Conservation (phyloP, 345 rosid genomes). For the Arabidopsis arenosa region DNA sequence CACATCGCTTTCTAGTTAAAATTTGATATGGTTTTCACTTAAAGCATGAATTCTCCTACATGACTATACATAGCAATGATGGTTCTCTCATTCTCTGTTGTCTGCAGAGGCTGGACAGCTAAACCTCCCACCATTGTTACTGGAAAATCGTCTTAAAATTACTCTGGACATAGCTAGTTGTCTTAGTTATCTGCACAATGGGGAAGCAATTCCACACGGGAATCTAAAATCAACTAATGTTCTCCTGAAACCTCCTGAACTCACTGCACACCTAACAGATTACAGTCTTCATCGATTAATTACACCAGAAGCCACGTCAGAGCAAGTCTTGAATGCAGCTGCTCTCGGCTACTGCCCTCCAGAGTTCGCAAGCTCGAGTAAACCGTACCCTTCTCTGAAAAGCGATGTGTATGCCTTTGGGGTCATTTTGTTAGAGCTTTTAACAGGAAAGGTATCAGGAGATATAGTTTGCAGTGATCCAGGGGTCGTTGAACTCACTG, state of each 20-base stretch:
- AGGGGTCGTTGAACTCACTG: slow-evolving; percentile 76
- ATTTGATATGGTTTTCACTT: not conserved
- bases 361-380: slow-evolving; percentile 82
- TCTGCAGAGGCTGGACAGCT: slow-evolving; percentile 60
- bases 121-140: slow-evolving; percentile 62
- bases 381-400: slow-evolving; percentile 86
- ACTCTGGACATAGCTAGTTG: slow-evolving; percentile 70
- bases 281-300: slow-evolving; percentile 85
- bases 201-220: slow-evolving; percentile 90
- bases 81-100: slow-evolving; percentile 13
- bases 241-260: slow-evolving; percentile 57
- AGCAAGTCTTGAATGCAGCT: slow-evolving; percentile 86
- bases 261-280: slow-evolving; percentile 71
- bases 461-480: slow-evolving; percentile 67
- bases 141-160: slow-evolving; percentile 61
- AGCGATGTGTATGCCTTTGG: slow-evolving; percentile 92
- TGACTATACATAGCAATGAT: not conserved
- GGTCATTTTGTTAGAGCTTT: slow-evolving; percentile 73
- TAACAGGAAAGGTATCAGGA: slow-evolving; percentile 70
- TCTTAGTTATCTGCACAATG: slow-evolving; percentile 79
- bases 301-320: slow-evolving; percentile 82
- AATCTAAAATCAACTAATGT: slow-evolving; percentile 89
- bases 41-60: not conserved
- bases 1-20: not conserved
- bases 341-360: slow-evolving; percentile 92